phyloP scores from a whole-genome alignment of 169 alveolate genomes.

The Plasmodium gallinaceum region DNA sequence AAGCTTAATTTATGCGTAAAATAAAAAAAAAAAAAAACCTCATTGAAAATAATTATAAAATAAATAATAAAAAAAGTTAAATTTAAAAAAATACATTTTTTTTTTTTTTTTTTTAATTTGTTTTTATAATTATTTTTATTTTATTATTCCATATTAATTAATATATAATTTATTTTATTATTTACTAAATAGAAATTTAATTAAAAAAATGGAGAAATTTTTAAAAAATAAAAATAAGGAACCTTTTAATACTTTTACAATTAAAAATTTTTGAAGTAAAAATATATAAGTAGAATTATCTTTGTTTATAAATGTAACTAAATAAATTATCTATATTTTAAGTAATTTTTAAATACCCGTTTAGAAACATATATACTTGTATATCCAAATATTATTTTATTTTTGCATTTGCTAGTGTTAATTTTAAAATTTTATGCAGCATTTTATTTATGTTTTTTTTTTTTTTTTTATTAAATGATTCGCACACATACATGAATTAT shows the following conservation, averaged over 20 bases:
- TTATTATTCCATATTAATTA: slow-evolving; percentile 12
- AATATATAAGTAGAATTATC: slow-evolving; percentile 12
- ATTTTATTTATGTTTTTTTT: slow-evolving; percentile 4
- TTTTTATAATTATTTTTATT: slow-evolving; percentile 26
- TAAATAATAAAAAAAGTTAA: slow-evolving; percentile 8
- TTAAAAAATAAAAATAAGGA: slow-evolving; percentile 15
- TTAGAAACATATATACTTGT: slow-evolving; percentile 4
- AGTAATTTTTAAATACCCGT: neutral
- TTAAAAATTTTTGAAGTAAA: slow-evolving; percentile 33
- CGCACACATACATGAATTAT: neutral
- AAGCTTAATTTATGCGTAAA: slow-evolving; percentile 18
- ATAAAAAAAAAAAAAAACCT: slow-evolving; percentile 14
- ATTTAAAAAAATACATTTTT: slow-evolving; percentile 6
- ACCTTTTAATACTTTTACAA: slow-evolving; percentile 18
- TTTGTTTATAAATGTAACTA: neutral
- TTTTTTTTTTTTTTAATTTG: slow-evolving; percentile 17
- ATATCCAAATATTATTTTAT: neutral
- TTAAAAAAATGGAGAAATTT: slow-evolving; percentile 36
- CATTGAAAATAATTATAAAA: neutral
- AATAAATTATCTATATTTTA: neutral
- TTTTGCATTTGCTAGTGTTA: slow-evolving; percentile 8
- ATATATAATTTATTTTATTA: neutral
- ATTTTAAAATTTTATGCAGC: neutral
- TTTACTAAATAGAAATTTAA: slow-evolving; percentile 18
- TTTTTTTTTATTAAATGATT: neutral